Evolutionary conservation across 2,329 filamentous ascomycete genomes (phyloP).

Genomic region (Claviceps sp.): DNA sequence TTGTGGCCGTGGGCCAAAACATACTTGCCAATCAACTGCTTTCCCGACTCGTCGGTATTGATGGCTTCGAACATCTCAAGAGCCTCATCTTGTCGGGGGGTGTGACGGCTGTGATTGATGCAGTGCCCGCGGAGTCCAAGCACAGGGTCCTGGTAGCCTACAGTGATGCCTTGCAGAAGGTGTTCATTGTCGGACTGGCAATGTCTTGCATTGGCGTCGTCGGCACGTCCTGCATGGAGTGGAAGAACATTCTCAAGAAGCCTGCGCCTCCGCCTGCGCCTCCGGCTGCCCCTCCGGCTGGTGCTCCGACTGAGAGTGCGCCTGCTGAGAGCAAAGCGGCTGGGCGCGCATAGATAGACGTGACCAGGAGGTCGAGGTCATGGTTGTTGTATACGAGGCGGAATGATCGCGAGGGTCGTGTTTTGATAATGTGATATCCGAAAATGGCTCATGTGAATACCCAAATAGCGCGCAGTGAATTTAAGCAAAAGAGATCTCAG

Average conservation of each 20-base stretch:
- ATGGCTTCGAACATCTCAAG: not conserved
- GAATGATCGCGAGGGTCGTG: no score
- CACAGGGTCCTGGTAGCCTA: not conserved
- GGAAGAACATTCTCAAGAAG: conserved; percentile 2
- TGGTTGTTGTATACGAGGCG: not conserved
- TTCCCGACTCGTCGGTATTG: not conserved
- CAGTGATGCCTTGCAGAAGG: not conserved
- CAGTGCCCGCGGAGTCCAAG: not conserved
- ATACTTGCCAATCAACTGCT: not conserved
- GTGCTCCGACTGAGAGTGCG: not conserved
- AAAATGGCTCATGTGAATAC: no score
- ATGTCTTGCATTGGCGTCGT: not conserved
- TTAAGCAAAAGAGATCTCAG: no score
- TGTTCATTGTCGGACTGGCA: not conserved
- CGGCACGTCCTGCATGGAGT: not conserved
- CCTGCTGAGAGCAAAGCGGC: not conserved
- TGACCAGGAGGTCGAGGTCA: not conserved
- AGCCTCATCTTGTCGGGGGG: not conserved
- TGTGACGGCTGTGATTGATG: not conserved
- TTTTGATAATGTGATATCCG: no score
- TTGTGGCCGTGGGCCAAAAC: conserved; percentile 1
- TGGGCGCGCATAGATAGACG: not conserved
- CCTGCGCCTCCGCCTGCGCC: not conserved
- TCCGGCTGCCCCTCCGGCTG: not conserved
- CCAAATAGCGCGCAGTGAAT: no score